These are phyloP conservation scores for Fomitopsis pinicola DNA, from an alignment of 1,284 basidiomycete species.

Conservation along the genomic window DNA sequence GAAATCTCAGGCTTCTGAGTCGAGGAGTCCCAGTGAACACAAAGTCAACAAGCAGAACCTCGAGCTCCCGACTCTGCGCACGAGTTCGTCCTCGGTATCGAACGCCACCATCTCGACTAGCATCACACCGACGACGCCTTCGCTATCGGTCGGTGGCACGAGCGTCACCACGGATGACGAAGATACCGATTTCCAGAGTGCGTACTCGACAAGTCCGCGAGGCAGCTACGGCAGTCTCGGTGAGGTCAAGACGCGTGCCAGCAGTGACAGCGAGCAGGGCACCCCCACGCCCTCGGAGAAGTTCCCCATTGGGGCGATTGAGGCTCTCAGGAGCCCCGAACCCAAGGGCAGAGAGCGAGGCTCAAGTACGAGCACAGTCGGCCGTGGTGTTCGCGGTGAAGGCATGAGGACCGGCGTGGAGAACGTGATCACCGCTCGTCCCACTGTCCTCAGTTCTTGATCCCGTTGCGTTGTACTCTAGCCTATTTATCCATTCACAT, in stretches of 20 bases:
- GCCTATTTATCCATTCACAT: constrained; percentile 18
- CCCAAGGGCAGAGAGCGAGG: constrained; percentile 21
- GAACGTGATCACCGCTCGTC: constrained; percentile 17
- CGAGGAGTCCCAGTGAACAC: constrained; percentile 13
- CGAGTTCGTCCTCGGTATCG: constrained; percentile 28
- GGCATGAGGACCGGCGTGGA: constrained; percentile 18
- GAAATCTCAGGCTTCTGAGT: constrained; percentile 10
- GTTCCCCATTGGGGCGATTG: constrained; percentile 20
- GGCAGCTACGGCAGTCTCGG: constrained; percentile 45
- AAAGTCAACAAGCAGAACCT: constrained; percentile 12
- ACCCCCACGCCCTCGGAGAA: constrained; percentile 20
- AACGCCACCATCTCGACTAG: constrained; percentile 28
- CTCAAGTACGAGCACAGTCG: constrained; percentile 27
- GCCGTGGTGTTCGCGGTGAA: constrained; percentile 10
- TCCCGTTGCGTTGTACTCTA: neutral
- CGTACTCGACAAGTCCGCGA: constrained; percentile 70
- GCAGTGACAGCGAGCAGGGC: constrained; percentile 20
- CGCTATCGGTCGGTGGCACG: constrained; percentile 34
- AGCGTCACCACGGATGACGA: constrained; percentile 66
- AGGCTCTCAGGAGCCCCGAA: constrained; percentile 15
- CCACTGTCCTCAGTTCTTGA: constrained; percentile 6
- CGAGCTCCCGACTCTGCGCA: constrained; percentile 26
- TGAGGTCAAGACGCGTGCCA: constrained; percentile 15
- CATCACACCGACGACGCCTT: constrained; percentile 35
- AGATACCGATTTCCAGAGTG: constrained; percentile 81